Conservation (phyloP, 257 asterid species). For the Solanum microdontum region DNA sequence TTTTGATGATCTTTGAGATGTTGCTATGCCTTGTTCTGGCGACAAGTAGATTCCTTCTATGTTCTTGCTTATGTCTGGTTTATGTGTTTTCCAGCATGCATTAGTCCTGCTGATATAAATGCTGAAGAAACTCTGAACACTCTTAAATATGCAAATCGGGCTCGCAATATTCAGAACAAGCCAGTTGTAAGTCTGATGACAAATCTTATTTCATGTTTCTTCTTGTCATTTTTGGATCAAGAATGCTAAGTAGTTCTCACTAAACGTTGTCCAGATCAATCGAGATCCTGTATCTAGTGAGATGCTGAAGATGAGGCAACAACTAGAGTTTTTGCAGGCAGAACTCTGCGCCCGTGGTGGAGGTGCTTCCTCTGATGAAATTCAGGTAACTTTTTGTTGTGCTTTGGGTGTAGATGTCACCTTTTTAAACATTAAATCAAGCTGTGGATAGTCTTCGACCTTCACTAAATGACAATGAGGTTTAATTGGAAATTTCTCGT, state of each 20-base stretch:
- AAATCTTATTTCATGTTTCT: background rate
- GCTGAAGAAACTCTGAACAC: constrained; percentile 99
- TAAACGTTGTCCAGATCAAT: constrained; percentile 49
- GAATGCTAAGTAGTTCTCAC: constrained; percentile 4
- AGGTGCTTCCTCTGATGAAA: constrained; percentile 76
- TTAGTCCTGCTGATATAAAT: constrained; percentile 98
- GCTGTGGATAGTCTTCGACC: background rate
- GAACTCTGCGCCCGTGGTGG: constrained; percentile 96
- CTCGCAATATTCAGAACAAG: constrained; percentile 96
- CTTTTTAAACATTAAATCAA: background rate
- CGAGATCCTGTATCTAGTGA: constrained; percentile 91
- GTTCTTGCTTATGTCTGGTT: constrained; percentile 1
- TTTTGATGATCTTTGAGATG: background rate
- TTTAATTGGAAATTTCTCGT: constrained; percentile 11
- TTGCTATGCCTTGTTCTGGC: background rate
- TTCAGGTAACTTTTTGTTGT: constrained; percentile 45
- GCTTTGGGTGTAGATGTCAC: background rate
- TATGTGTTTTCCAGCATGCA: constrained; percentile 60
- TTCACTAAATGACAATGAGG: background rate
- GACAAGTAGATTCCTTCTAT: background rate
- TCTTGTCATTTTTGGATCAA: constrained; percentile 1
- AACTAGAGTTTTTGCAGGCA: constrained; percentile 85
- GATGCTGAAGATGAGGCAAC: constrained; percentile 98
- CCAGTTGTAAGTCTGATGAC: constrained; percentile 62
- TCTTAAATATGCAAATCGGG: constrained; percentile 94